phyloP scores from a whole-genome alignment of 2,329 filamentous ascomycete species.

The Diaporthe sp. region DNA sequence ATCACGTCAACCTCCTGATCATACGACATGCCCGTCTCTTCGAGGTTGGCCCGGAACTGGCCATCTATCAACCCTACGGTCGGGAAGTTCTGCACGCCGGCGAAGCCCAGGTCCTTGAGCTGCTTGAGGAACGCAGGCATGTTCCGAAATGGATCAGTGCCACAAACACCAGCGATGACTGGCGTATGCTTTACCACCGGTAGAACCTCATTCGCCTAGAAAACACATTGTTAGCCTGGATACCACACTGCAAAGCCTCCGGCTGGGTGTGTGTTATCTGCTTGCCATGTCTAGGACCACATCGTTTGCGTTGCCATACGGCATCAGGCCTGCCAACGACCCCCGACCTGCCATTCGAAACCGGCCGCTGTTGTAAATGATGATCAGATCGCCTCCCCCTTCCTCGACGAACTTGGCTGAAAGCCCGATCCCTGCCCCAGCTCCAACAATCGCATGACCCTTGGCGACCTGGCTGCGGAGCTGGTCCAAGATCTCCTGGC shows the following conservation, averaged over 20 bases:
- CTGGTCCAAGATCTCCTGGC: conserved; percentile 67
- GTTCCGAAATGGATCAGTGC: conserved; percentile 76
- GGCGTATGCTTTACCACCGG: conserved; percentile 74
- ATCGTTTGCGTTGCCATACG: conserved; percentile 79
- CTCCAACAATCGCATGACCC: conserved; percentile 75
- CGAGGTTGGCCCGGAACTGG: conserved; percentile 75
- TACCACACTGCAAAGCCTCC: not conserved
- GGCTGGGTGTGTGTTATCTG: not conserved
- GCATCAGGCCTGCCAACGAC: conserved; percentile 78
- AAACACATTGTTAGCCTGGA: not conserved
- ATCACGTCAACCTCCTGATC: conserved; percentile 77
- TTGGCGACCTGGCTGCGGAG: conserved; percentile 68
- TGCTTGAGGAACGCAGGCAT: conserved; percentile 73
- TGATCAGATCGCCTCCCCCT: conserved; percentile 78
- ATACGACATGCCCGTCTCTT: conserved; percentile 81
- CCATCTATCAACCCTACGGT: conserved; percentile 81
- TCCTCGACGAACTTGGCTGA: conserved; percentile 79
- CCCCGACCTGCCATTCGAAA: conserved; percentile 82
- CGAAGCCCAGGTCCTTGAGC: conserved; percentile 74
- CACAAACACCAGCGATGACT: conserved; percentile 79
- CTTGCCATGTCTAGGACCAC: conserved; percentile 77
- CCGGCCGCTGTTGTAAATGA: conserved; percentile 80
- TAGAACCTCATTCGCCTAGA: conserved; percentile 73
- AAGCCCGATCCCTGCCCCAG: conserved; percentile 78
- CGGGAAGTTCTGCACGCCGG: conserved; percentile 81